Percentiles rank a stretch among this genome's conserved stretches.
These are phyloP conservation scores for Pichia rugopelliculosa DNA, from an alignment of 805 yeast genomes.

Conservation along the genomic window DNA sequence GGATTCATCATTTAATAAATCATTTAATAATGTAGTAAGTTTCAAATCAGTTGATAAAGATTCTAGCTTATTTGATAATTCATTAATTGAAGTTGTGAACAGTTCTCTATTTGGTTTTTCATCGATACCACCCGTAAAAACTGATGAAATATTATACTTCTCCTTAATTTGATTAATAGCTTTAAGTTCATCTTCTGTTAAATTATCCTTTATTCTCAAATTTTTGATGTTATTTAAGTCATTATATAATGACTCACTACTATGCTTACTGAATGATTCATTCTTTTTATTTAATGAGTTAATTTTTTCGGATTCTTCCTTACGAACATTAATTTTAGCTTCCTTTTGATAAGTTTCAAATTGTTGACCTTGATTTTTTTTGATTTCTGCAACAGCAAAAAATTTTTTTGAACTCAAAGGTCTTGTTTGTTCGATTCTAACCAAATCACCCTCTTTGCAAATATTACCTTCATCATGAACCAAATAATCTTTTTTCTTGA, in stretches of 20 bases:
- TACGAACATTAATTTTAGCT: conserved; percentile 58
- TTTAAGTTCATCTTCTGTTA: conserved; percentile 27
- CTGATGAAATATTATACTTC: conserved; percentile 23
- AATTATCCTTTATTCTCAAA: conserved; percentile 14
- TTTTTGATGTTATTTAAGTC: conserved; percentile 22
- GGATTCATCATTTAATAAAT: conserved; percentile 23
- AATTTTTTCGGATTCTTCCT: conserved; percentile 58
- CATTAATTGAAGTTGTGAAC: conserved; percentile 21
- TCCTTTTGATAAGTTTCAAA: conserved; percentile 71
- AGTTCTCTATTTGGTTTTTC: conserved; percentile 17
- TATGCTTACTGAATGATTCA: conserved; percentile 20
- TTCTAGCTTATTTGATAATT: conserved; percentile 19
- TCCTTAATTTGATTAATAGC: conserved; percentile 31
- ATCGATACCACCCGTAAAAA: conserved; percentile 20
- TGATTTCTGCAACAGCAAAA: conserved; percentile 89
- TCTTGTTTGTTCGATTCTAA: conserved; percentile 83
- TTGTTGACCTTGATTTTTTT: conserved; percentile 84
- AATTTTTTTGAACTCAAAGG: conserved; percentile 76
- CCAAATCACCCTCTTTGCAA: conserved; percentile 92
- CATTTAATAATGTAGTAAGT: conserved; percentile 13
- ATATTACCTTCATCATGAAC: conserved; percentile 92
- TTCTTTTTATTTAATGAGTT: conserved; percentile 48
- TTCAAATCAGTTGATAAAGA: conserved; percentile 16
- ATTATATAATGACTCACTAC: conserved; percentile 22
- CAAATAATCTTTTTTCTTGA: conserved; percentile 72